Base-by-base conservation (phyloP, 441 rosid species). In the Jatropha podagrica region DNA sequence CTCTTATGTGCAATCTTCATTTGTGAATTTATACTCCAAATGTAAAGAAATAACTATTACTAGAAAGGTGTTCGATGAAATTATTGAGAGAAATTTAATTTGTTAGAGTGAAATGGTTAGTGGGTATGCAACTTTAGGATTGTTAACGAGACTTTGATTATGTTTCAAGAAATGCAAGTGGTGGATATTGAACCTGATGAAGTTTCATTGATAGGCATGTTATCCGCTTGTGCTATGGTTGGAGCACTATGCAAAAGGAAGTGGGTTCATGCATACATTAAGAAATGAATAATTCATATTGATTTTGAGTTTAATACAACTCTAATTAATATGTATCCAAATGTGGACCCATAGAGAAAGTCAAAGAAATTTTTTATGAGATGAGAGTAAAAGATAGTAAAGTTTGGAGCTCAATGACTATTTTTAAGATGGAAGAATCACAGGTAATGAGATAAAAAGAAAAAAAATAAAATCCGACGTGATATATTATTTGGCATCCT, bases 21-120 rank as follows among this genome's bases (percentile, higher is more conserved):
- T 23, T 0, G 23, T 23, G 23, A 23, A 23, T 23, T 23, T 23
- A 23, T 23, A 23, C 23, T 23, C 23, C 23, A 23, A 23, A 23
- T 23, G 23, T 23, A 23, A 23, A 23, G 23, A 23, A 23, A 23
- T 23, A 23, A 23, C 23, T 23, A 23, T 54, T 69, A 94, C 95
- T 4, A 77, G 73, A 76, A 84, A 86, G 55, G 75, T 88, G 91
- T 91, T 92, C 42, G 91, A 82, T 11, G 94, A 91, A 90, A 91
- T 88, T 88, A 83, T 92, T 76, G 85, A 82, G 10, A 92, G 79
- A 77, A 89, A 90, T 71, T 88, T 90, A 3, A 88, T 91, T 68
- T 88, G 89, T 0, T 94, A 97, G 97, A 90, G 91, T 10, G 87
- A 89, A 4, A 77, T 92, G 72, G 88, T 90, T 61, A 82, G 89